Evolutionary conservation across 352 stramenopile genomes (phyloP).

Genomic region (Thalassiosira mediterranea): DNA sequence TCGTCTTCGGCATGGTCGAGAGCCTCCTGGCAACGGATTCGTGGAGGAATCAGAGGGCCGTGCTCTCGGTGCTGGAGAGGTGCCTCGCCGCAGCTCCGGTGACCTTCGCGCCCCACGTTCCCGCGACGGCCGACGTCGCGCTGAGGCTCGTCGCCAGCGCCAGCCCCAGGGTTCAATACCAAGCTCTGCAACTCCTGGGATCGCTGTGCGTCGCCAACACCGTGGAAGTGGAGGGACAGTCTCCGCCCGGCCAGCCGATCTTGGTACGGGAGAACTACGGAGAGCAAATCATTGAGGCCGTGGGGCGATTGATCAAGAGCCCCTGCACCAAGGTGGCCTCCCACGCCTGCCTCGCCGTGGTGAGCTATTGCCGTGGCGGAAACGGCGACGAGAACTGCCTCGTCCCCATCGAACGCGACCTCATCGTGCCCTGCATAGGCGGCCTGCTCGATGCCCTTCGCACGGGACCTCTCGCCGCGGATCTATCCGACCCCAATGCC

Average conservation of each 20-base stretch:
- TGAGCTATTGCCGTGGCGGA: slow-evolving; percentile 66
- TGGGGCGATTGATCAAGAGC: slow-evolving; percentile 41
- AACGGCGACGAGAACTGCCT: slow-evolving; percentile 30
- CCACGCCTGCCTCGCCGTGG: slow-evolving; percentile 60
- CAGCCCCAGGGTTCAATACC: slow-evolving; percentile 56
- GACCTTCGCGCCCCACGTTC: slow-evolving; percentile 54
- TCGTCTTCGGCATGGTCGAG: slow-evolving; percentile 58
- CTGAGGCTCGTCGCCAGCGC: slow-evolving; percentile 24
- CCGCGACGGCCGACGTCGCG: slow-evolving; percentile 48
- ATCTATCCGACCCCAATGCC: slow-evolving; percentile 32
- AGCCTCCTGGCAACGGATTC: slow-evolving; percentile 26
- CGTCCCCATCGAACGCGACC: slow-evolving; percentile 41
- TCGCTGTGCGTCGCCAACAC: slow-evolving; percentile 48
- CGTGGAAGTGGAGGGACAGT: slow-evolving; percentile 27
- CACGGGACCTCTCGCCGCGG: slow-evolving; percentile 56
- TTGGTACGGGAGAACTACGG: slow-evolving; percentile 40
- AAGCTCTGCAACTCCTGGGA: slow-evolving; percentile 69
- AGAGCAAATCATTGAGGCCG: slow-evolving; percentile 41
- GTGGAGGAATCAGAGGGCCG: slow-evolving; percentile 55
- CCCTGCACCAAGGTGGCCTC: slow-evolving; percentile 60
- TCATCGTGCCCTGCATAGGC: slow-evolving; percentile 56
- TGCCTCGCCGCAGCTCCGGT: slow-evolving; percentile 58
- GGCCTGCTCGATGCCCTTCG: slow-evolving; percentile 59
- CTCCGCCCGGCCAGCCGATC: slow-evolving; percentile 15
- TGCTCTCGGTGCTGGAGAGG: slow-evolving; percentile 63